Conservation (phyloP, 257 asterid species). For the Solanum habrochaites region DNA sequence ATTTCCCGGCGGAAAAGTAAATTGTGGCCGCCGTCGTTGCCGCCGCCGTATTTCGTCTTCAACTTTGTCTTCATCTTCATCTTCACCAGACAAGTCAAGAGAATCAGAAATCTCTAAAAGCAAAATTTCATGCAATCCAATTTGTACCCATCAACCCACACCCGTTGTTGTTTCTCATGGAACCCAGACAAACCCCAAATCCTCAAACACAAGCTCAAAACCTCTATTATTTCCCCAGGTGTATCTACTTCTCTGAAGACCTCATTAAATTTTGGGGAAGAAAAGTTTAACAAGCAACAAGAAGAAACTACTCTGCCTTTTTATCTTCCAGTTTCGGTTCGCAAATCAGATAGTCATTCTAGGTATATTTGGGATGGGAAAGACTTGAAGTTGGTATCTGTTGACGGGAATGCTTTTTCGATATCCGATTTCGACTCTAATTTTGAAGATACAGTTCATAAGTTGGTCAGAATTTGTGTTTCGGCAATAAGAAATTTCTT, state of each 20-base stretch:
- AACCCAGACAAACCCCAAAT: constrained; percentile 9
- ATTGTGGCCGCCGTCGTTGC: not conserved
- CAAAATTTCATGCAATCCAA: not conserved
- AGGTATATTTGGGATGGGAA: constrained; percentile 72
- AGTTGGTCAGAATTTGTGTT: constrained; percentile 25
- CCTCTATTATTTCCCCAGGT: constrained; percentile 26
- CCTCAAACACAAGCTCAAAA: constrained; percentile 25
- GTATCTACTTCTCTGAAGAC: constrained; percentile 25
- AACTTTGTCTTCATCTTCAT: not conserved
- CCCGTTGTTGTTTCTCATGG: constrained; percentile 6
- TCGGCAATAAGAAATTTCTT: constrained; percentile 52
- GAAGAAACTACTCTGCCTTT: constrained; percentile 3
- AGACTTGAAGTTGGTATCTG: constrained; percentile 37
- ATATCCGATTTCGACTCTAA: constrained; percentile 25
- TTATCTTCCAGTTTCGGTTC: constrained; percentile 44
- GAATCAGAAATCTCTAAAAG: not conserved
- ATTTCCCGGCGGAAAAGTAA: not conserved
- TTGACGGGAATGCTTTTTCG: constrained; percentile 41
- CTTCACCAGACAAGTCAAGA: not conserved
- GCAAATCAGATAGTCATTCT: constrained; percentile 37
- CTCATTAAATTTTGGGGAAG: constrained; percentile 17
- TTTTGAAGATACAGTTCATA: constrained; percentile 42
- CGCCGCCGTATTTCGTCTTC: not conserved
- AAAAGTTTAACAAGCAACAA: constrained; percentile 14
- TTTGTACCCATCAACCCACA: not conserved